Conservation (phyloP, 2,329 filamentous ascomycete genomes). For the Ceratocystis smalleyi region DNA sequence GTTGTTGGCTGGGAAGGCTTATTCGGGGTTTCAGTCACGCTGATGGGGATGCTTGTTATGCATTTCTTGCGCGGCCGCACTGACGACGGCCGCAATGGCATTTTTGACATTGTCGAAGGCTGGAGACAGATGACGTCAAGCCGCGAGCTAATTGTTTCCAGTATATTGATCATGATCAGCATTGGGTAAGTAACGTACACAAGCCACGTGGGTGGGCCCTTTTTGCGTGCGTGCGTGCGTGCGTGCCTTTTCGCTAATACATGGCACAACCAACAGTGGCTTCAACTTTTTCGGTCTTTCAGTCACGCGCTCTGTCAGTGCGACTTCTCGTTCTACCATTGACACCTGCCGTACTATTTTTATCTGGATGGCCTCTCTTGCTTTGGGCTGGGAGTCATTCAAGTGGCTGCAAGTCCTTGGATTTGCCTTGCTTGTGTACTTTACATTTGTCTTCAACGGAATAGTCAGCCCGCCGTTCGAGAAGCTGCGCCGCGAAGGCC, state of each 20-base stretch:
- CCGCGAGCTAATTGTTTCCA: conserved; percentile 56
- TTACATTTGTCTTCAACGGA: conserved; percentile 93
- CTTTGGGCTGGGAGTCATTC: conserved; percentile 90
- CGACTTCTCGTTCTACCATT: conserved; percentile 87
- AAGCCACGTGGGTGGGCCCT: not conserved
- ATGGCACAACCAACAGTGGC: conserved; percentile 39
- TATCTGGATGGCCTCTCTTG: conserved; percentile 91
- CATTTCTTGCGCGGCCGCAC: conserved; percentile 65
- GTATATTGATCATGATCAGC: conserved; percentile 86
- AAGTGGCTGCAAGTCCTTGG: conserved; percentile 90
- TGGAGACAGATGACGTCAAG: conserved; percentile 65
- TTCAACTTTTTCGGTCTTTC: conserved; percentile 98
- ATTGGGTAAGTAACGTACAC: conserved; percentile 53
- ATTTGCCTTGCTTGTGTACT: conserved; percentile 82
- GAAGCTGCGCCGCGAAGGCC: conserved; percentile 41
- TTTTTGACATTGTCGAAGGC: conserved; percentile 81
- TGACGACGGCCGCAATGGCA: conserved; percentile 56
- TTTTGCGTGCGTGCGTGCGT: not conserved
- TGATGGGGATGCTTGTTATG: conserved; percentile 62
- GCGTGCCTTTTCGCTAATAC: conserved; percentile 17
- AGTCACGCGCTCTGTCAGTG: conserved; percentile 76
- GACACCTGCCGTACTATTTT: conserved; percentile 95
- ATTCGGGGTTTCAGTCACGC: conserved; percentile 72
- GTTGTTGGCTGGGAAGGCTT: conserved; percentile 94
- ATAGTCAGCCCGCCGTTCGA: conserved; percentile 70